Conservation (phyloP, 805 yeast genomes). For the Zygosaccharomyces pseudorouxii region DNA sequence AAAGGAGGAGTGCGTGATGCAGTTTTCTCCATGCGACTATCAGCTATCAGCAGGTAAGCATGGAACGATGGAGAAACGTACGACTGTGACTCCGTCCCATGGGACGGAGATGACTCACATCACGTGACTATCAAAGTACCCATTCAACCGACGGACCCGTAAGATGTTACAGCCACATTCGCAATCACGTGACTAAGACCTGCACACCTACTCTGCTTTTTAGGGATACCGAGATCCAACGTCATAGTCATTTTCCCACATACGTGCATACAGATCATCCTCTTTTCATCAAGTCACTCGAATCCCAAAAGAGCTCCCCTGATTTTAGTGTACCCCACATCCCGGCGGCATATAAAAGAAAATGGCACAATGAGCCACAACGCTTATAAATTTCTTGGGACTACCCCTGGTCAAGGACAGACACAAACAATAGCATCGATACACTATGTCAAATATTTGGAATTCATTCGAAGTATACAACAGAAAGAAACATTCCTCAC, state of each 20-base stretch:
- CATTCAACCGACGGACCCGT: too few species aligned
- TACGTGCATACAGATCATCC: background rate
- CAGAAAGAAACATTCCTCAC: constrained; percentile 29
- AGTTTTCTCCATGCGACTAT: too few species aligned
- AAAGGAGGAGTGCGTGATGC: too few species aligned
- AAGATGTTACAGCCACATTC: too few species aligned
- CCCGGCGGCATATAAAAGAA: background rate
- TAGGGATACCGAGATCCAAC: background rate
- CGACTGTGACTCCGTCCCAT: too few species aligned
- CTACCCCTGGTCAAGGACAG: background rate
- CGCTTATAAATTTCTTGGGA: background rate
- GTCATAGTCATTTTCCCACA: background rate
- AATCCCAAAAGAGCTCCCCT: background rate
- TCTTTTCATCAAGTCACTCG: background rate
- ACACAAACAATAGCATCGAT: background rate
- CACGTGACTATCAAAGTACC: too few species aligned
- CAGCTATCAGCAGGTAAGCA: too few species aligned
- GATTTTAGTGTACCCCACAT: background rate
- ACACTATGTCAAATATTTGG: constrained; percentile 23
- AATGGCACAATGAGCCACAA: background rate
- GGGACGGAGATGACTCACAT: too few species aligned
- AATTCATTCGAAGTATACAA: constrained; percentile 35
- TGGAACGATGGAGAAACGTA: too few species aligned
- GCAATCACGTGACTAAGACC: too few species aligned
- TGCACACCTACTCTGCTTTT: too few species aligned